Evolutionary conservation across 2,329 filamentous ascomycete genomes (phyloP).

Genomic region (Alternaria incomplexa): DNA sequence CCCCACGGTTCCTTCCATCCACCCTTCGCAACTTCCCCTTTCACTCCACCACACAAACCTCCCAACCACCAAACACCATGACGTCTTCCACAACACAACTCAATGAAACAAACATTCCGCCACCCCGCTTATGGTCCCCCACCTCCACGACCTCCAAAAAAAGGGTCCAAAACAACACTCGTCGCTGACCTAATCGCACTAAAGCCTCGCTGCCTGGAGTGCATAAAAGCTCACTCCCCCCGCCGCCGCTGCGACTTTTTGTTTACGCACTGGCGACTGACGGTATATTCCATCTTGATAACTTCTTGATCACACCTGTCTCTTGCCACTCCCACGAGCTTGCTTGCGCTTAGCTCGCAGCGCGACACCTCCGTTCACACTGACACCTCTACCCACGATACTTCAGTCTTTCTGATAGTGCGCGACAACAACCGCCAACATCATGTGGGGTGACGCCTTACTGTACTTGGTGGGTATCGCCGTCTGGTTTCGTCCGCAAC

Average conservation of each 20-base stretch:
- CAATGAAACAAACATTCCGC: not conserved
- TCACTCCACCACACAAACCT: not conserved
- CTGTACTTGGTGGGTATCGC: not conserved
- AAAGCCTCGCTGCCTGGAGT: not conserved
- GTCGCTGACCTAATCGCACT: not conserved
- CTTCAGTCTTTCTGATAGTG: not conserved
- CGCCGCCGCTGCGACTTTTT: not conserved
- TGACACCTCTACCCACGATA: not conserved
- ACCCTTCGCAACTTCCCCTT: not conserved
- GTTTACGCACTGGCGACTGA: not conserved
- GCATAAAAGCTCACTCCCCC: not conserved
- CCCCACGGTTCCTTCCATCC: not conserved
- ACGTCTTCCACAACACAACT: not conserved
- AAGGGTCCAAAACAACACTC: not conserved
- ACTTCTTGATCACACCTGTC: not conserved
- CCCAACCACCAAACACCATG: not conserved
- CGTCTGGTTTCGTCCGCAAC: not conserved
- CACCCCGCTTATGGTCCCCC: not conserved
- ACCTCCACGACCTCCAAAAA: not conserved
- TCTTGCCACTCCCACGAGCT: not conserved
- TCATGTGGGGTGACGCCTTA: slow-evolving; percentile 4
- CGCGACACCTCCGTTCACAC: not conserved
- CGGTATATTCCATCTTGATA: not conserved
- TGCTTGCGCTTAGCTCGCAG: not conserved
- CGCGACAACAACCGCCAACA: not conserved